Conservation (phyloP, 2,329 filamentous ascomycete species). For the Fusarium bulbicola region DNA sequence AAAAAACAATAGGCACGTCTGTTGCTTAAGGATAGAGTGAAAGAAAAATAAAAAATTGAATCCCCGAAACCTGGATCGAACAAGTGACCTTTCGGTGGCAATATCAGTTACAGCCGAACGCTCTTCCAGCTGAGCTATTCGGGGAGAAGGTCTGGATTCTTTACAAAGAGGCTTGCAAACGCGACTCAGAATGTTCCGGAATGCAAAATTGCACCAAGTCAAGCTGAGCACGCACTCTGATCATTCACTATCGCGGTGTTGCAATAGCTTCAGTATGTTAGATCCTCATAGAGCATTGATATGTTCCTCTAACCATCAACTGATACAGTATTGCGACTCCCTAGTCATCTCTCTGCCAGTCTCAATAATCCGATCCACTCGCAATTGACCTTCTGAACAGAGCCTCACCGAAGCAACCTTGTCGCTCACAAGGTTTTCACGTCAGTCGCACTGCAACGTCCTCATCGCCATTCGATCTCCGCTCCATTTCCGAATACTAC, state of each 20-base stretch:
- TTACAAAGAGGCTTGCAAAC: not conserved
- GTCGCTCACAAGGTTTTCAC: not conserved
- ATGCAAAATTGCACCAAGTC: too few species aligned
- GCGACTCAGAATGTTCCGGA: fast-evolving
- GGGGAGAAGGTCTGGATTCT: conserved; percentile 19
- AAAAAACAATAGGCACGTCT: too few species aligned
- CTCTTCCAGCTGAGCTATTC: conserved; percentile 39
- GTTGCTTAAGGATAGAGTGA: fast-evolving
- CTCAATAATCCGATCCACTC: not conserved
- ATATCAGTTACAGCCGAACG: conserved; percentile 33
- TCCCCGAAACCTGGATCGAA: conserved; percentile 38
- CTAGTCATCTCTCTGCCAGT: not conserved
- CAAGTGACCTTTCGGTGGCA: conserved; percentile 37
- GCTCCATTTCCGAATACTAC: not conserved
- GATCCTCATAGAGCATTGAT: not conserved
- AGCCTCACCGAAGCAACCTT: not conserved
- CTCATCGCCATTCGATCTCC: not conserved
- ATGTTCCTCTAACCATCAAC: not conserved
- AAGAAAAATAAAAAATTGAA: not conserved
- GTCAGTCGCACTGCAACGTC: not conserved
- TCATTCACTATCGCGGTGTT: too few species aligned
- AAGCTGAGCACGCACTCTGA: not conserved
- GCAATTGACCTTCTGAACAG: not conserved
- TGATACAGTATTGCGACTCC: not conserved
- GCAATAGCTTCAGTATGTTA: not conserved